Conservation (phyloP, 345 rosid species). For the Theobroma cacao region DNA sequence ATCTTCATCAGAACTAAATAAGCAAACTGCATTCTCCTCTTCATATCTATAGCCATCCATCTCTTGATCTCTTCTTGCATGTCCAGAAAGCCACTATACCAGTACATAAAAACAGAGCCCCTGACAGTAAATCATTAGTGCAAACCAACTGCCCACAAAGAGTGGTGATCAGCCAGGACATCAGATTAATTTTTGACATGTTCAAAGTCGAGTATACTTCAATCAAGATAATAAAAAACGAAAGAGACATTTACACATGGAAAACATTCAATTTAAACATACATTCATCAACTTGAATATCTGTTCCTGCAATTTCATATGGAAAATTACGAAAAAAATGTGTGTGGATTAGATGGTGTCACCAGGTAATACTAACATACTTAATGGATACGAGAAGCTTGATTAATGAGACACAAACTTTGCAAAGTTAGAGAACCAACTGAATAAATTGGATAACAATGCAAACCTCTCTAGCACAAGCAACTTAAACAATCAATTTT, state of each 20-base stretch:
- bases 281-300: not conserved
- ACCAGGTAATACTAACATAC: not conserved
- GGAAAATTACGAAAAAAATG: not conserved
- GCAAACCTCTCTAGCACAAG: not conserved
- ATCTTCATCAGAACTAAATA: constrained; percentile 68
- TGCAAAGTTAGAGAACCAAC: not conserved
- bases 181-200: not conserved
- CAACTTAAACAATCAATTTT: not conserved
- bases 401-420: not conserved
- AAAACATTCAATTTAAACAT: not conserved
- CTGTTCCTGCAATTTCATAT: not conserved
- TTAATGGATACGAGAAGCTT: not conserved
- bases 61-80: constrained; percentile 43
- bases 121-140: constrained; percentile 71
- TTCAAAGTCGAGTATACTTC: not conserved
- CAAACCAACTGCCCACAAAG: constrained; percentile 52
- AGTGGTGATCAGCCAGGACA: constrained; percentile 27
- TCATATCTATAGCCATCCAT: constrained; percentile 33
- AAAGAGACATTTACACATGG: not conserved
- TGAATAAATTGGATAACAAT: not conserved
- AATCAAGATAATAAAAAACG: not conserved
- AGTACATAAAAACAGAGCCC: constrained; percentile 66
- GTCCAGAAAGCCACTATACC: constrained; percentile 80
- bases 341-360: not conserved
- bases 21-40: constrained; percentile 41